Evolutionary conservation across 2,329 filamentous ascomycete genomes (phyloP), one percentile per base, ranked within the genome.

Genomic region (Pseudopithomyces chartarum): DNA sequence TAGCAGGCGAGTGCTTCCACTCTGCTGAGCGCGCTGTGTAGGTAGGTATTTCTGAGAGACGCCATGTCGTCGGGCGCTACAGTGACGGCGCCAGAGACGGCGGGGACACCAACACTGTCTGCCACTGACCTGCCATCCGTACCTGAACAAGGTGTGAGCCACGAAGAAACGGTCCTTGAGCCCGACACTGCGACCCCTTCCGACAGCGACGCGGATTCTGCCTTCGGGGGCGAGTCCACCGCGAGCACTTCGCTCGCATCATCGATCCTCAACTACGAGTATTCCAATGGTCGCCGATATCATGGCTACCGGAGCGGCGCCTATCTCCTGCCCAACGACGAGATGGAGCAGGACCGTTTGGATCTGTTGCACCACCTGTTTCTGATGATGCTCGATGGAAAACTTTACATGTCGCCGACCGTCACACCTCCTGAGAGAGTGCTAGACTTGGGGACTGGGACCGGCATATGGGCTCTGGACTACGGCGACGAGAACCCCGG

Each of bases 391-490:
- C 67, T 77, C 19, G 63, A 63, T 44, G 73, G 73, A 29, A 73
- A 73, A 50, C 71, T 76, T n/a, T 68, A 70, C 65, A 62, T 69
- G 20, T 72, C 71, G 13, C 74, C 73, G 17, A 54, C 75, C 15
- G 19, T 56, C 15, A 39, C 56, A 12, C 51, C 64, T 3, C 64
- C 66, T 5, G 45, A 52, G 32, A 60, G 71, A 23, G 67, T 74
- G 12, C 68, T 76, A 22, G 73, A 76, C 58, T 59, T 80, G 5
- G 77, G 77, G 22, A 79, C 77, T 0, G 71, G 74, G 22, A 77
- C 75, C 0, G 74, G 75, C 33, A 76, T 77, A 39, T 77, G 75
- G 75, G 72, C 73, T 29, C 72, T 77, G 22, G 75, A 77, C 57
- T 71, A 75, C 50, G 75, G 71, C 22, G 74, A 76, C 55, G 67